These are phyloP conservation scores for Vicia villosa DNA, from an alignment of 306 rosid genomes.

Conservation along the genomic window DNA sequence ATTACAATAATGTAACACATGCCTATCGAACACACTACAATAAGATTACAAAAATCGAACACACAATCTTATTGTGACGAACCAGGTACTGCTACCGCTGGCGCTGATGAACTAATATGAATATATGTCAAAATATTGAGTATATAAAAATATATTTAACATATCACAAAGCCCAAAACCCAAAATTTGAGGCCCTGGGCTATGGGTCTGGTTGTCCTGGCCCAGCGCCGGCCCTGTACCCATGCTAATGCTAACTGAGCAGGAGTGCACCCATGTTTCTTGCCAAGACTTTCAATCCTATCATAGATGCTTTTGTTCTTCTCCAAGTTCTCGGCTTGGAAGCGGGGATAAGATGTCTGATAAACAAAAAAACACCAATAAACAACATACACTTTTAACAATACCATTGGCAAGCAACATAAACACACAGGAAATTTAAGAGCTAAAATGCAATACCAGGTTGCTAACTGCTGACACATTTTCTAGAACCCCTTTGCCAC, in stretches of 20 bases:
- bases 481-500: slow-evolving; percentile 69
- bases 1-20: too few species aligned
- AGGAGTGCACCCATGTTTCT: slow-evolving; percentile 51
- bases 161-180: too few species aligned
- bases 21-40: too few species aligned
- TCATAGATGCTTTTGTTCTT: slow-evolving; percentile 57
- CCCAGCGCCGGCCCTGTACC: too few species aligned
- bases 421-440: not conserved
- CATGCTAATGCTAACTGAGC: slow-evolving; percentile 72
- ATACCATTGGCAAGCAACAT: not conserved
- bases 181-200: too few species aligned
- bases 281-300: slow-evolving; percentile 50
- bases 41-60: too few species aligned
- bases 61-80: too few species aligned
- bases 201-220: too few species aligned
- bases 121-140: too few species aligned
- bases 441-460: slow-evolving; percentile 44
- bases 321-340: slow-evolving; percentile 46
- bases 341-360: slow-evolving; percentile 56
- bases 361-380: slow-evolving; percentile 9
- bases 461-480: slow-evolving; percentile 42
- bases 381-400: not conserved
- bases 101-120: too few species aligned
- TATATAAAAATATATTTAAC: too few species aligned
- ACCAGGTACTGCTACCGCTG: too few species aligned